Evolutionary conservation across 345 rosid genomes (phyloP).

Genomic region (Populus tremula): DNA sequence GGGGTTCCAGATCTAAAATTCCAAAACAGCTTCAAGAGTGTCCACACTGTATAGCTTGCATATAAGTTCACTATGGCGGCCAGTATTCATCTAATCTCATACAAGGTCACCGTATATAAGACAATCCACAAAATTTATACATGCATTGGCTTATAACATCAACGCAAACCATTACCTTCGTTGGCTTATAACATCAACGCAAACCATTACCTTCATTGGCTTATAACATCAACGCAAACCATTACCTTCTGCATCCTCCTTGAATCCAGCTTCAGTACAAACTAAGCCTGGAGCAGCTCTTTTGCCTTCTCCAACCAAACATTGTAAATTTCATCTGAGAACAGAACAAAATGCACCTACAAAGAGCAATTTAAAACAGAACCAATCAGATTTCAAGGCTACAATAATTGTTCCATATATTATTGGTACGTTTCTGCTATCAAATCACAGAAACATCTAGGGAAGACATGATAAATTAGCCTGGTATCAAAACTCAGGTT

Average conservation of each 20-base stretch:
- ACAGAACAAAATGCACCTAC: slow-evolving; percentile 82
- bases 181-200: background rate
- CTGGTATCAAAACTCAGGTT: too few relatives aligned
- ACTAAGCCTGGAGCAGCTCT: slow-evolving; percentile 36
- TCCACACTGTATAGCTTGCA: background rate
- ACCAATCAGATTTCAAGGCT: background rate
- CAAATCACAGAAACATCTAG: background rate
- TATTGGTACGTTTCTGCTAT: background rate
- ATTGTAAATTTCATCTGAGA: slow-evolving; percentile 49
- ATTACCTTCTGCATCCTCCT: background rate
- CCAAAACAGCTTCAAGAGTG: background rate
- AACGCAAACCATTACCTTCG: background rate
- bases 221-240: background rate
- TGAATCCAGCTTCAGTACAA: background rate
- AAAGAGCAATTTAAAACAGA: background rate
- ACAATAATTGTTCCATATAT: background rate
- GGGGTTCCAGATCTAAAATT: background rate
- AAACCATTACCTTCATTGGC: background rate
- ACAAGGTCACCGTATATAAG: background rate
- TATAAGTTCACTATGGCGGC: background rate
- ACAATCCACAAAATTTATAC: background rate
- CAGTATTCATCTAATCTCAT: background rate
- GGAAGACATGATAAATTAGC: background rate
- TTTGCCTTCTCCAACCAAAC: slow-evolving; percentile 71
- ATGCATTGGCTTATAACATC: background rate